phyloP scores from a whole-genome alignment of 495 filamentous ascomycete genomes.

The Penicillium odoratum region DNA sequence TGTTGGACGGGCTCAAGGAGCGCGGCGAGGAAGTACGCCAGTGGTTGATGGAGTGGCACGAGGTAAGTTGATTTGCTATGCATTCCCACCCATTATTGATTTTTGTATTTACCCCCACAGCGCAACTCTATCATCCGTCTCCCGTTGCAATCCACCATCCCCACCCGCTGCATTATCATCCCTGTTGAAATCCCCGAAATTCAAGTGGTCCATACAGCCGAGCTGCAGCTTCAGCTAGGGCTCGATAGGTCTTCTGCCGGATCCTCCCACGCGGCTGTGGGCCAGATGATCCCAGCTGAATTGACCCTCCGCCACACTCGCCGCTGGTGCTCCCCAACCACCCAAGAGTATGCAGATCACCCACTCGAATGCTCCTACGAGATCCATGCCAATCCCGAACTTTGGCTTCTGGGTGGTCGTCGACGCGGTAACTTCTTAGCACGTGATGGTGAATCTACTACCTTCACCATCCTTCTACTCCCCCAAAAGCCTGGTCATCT shows the following conservation, averaged over 20 bases:
- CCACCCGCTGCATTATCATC: constrained; percentile 46
- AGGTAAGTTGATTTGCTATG: constrained; percentile 34
- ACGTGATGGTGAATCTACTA: constrained; percentile 46
- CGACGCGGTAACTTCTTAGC: constrained; percentile 75
- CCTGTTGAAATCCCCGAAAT: constrained; percentile 84
- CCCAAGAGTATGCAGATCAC: constrained; percentile 38
- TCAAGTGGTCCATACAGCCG: constrained; percentile 79
- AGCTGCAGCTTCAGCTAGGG: constrained; percentile 57
- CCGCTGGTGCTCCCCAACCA: constrained; percentile 63
- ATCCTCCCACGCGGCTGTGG: constrained; percentile 53
- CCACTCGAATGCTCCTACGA: constrained; percentile 83
- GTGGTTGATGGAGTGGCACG: constrained; percentile 51
- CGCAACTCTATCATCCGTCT: constrained; percentile 38
- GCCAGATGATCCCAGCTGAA: constrained; percentile 69
- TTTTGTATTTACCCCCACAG: constrained; percentile 19
- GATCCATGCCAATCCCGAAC: constrained; percentile 69
- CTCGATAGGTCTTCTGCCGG: constrained; percentile 21
- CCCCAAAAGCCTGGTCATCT: constrained; percentile 76
- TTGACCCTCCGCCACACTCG: constrained; percentile 75
- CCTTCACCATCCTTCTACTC: constrained; percentile 67
- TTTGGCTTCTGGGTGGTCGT: constrained; percentile 83
- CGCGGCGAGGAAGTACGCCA: constrained; percentile 35
- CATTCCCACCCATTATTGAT: neutral
- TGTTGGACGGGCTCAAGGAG: constrained; percentile 42
- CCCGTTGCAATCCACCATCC: constrained; percentile 33